Percentiles rank a stretch among this genome's conserved stretches.
Evolutionary conservation across 768 basidiomycete species (phyloP).

Genomic region (Boletus fagicola): DNA sequence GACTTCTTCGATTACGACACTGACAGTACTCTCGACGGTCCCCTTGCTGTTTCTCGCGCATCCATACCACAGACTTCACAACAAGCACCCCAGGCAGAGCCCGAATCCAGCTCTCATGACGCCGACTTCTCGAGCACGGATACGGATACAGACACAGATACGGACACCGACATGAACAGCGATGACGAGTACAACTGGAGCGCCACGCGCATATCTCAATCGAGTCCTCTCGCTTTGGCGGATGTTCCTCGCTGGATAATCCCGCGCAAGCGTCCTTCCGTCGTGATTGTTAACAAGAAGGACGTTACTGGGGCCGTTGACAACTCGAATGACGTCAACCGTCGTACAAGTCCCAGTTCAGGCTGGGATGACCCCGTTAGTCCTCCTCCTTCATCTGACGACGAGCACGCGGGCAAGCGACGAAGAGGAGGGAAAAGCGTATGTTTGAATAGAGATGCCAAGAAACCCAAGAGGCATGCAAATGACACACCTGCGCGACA

Average conservation of each 20-base stretch:
- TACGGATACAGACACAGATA: conserved; percentile 14
- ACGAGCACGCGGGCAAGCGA: conserved; percentile 18
- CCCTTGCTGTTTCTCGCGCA: background rate
- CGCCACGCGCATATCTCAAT: background rate
- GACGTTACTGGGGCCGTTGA: background rate
- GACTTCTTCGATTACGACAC: conserved; percentile 23
- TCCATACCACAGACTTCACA: background rate
- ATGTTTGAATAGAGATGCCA: conserved; percentile 2
- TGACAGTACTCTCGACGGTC: conserved; percentile 18
- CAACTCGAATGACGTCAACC: background rate
- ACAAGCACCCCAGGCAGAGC: background rate
- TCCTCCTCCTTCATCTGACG: conserved; percentile 5
- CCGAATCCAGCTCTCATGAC: conserved; percentile 8
- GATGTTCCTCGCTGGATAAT: conserved; percentile 18
- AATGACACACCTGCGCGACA: conserved; percentile 12
- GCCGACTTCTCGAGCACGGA: conserved; percentile 10
- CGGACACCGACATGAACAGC: conserved; percentile 17
- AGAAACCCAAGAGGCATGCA: conserved; percentile 13
- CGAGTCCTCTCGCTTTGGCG: conserved; percentile 5
- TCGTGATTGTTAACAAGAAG: conserved; percentile 2
- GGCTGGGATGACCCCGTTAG: background rate
- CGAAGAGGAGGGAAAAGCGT: conserved; percentile 8
- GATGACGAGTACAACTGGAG: conserved; percentile 18
- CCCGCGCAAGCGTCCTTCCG: conserved; percentile 24
- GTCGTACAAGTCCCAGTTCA: background rate